A percentile compares a stretch with the other conserved stretches of the same genome.
phyloP scores from a whole-genome alignment of 441 rosid species.

The Populus hybrid region DNA sequence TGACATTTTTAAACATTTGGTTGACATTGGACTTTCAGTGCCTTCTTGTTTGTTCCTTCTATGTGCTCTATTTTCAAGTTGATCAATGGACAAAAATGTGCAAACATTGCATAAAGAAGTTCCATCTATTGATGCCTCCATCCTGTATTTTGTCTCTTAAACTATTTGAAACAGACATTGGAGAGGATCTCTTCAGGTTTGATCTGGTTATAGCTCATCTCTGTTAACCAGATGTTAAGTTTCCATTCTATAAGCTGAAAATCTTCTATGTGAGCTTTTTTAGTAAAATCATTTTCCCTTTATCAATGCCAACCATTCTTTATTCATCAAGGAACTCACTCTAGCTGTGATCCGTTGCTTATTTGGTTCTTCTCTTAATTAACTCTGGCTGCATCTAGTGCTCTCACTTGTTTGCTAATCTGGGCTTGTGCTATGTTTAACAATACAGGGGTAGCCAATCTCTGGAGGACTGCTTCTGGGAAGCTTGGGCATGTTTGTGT shows the following conservation, averaged over 20 bases:
- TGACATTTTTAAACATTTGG: neutral
- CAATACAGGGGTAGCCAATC: constrained; percentile 59
- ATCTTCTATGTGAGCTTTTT: neutral
- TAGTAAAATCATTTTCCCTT: neutral
- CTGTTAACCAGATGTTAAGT: neutral
- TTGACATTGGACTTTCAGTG: constrained; percentile 7
- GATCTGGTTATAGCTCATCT: neutral
- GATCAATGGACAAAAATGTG: neutral
- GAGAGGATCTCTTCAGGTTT: neutral
- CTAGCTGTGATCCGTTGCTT: neutral
- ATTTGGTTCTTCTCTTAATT: neutral
- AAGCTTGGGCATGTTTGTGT: constrained; percentile 96
- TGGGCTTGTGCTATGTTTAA: constrained; percentile 15
- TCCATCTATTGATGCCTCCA: neutral
- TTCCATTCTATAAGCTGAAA: neutral
- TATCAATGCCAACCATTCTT: neutral
- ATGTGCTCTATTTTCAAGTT: neutral
- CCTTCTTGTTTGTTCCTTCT: neutral
- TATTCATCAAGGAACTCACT: neutral
- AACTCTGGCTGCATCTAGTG: constrained; percentile 2
- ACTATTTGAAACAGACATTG: neutral
- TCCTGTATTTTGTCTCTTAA: neutral
- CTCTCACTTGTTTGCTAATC: constrained; percentile 19
- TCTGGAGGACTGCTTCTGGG: constrained; percentile 95
- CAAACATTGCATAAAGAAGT: neutral